These are phyloP conservation scores for Tolypocladium inflatum DNA, from an alignment of 2,329 filamentous ascomycete genomes.

Conservation along the genomic window DNA sequence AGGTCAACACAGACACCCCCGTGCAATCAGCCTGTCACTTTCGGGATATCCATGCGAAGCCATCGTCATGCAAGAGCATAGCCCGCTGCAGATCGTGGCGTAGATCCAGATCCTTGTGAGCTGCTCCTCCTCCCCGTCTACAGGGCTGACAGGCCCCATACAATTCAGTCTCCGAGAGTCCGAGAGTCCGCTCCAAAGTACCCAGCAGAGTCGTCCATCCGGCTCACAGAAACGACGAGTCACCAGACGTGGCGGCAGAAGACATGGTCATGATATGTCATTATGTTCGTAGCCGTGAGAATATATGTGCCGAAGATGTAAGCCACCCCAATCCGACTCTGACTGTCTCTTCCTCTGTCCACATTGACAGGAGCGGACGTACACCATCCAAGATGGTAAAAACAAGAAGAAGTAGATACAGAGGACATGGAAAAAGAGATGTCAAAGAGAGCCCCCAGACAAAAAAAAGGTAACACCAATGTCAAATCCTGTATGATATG, in stretches of 20 bases:
- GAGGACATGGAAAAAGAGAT: background rate
- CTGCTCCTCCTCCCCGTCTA: background rate
- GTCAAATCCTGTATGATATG: background rate
- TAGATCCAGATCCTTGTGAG: background rate
- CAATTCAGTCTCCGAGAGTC: background rate
- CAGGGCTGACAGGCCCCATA: background rate
- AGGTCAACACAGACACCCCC: too few species aligned
- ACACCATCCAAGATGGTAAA: background rate
- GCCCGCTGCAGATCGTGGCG: background rate
- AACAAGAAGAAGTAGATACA: background rate
- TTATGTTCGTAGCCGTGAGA: background rate
- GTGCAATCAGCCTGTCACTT: background rate
- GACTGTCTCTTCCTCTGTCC: background rate
- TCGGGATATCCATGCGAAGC: background rate
- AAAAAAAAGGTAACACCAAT: background rate
- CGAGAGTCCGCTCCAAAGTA: background rate
- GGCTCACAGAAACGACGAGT: background rate
- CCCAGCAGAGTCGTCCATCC: background rate
- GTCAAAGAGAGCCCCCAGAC: background rate
- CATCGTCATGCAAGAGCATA: background rate
- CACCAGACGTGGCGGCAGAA: background rate
- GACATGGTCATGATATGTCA: background rate
- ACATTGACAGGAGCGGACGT: background rate
- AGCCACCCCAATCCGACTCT: background rate
- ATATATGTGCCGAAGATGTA: background rate